Evolutionary conservation across 2,329 filamentous ascomycete species (phyloP).

Genomic region (Didymella glomerata): DNA sequence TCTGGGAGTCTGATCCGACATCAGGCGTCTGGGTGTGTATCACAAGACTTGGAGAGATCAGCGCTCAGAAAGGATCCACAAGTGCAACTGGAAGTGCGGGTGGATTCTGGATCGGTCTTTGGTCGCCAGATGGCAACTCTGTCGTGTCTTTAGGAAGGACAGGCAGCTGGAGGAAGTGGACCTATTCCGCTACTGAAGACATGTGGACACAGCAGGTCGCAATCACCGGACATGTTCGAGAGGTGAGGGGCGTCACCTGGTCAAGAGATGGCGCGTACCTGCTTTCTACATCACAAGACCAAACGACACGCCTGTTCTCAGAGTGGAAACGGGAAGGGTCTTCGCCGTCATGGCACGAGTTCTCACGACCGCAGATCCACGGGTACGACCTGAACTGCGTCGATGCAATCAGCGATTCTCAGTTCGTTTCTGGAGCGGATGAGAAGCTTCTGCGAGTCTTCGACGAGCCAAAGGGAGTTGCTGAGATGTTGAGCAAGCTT

Average conservation of each 20-base stretch:
- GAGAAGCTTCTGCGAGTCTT: constrained; percentile 99
- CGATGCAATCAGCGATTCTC: constrained; percentile 73
- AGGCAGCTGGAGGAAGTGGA: constrained; percentile 92
- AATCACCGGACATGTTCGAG: constrained; percentile 82
- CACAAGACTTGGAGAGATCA: constrained; percentile 89
- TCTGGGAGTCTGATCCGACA: constrained; percentile 85
- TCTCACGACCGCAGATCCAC: constrained; percentile 94
- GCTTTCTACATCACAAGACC: constrained; percentile 87
- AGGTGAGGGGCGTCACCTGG: constrained; percentile 86
- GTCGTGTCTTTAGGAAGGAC: constrained; percentile 88
- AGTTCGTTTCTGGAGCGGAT: constrained; percentile 93
- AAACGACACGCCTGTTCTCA: constrained; percentile 88
- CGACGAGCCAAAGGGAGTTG: constrained; percentile 84
- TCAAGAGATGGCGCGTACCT: constrained; percentile 82
- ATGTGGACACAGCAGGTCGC: constrained; percentile 80
- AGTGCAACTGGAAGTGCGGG: constrained; percentile 95
- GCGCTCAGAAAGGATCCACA: constrained; percentile 91
- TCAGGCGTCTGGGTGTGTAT: constrained; percentile 93
- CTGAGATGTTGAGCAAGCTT: constrained; percentile 73
- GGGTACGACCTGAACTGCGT: constrained; percentile 98
- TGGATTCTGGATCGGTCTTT: constrained; percentile 95
- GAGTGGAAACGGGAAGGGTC: constrained; percentile 68
- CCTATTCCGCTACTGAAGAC: constrained; percentile 66
- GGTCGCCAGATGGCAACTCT: constrained; percentile 78
- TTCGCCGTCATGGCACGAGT: constrained; percentile 83